Conservation (phyloP, 2,329 filamentous ascomycete species). For the Dothideomycetes sp. region DNA sequence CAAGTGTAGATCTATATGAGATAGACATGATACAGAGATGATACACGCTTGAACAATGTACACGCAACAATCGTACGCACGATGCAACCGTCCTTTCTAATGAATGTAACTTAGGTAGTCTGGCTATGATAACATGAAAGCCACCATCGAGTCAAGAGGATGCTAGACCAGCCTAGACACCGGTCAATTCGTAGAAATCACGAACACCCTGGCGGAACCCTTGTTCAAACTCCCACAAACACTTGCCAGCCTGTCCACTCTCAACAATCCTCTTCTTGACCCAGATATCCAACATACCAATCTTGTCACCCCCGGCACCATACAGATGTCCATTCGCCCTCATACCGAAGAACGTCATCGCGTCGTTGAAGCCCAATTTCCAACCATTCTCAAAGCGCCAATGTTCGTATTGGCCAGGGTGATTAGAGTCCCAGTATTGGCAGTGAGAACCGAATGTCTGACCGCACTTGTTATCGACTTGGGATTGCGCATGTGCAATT, state of each 20-base stretch:
- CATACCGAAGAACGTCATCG: conserved; percentile 41
- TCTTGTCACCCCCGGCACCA: conserved; percentile 38
- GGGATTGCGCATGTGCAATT: conserved; percentile 32
- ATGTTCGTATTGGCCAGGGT: conserved; percentile 41
- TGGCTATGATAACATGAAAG: no score
- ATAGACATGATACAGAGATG: no score
- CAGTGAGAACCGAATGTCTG: conserved; percentile 36
- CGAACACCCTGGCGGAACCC: conserved; percentile 38
- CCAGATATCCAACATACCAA: conserved; percentile 52
- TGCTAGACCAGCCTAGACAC: conserved; percentile 20
- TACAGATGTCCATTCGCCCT: conserved; percentile 26
- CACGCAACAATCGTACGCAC: no score
- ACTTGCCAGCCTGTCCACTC: conserved; percentile 38
- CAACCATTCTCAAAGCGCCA: conserved; percentile 48
- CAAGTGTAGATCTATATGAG: no score
- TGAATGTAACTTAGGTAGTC: no score
- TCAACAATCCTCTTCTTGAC: conserved; percentile 46
- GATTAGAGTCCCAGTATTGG: conserved; percentile 41
- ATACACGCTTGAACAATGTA: no score
- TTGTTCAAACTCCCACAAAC: conserved; percentile 45
- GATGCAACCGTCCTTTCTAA: no score
- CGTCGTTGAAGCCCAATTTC: conserved; percentile 48
- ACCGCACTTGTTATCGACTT: conserved; percentile 29
- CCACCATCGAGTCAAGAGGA: no score
- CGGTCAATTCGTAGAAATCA: conserved; percentile 31